Evolutionary conservation across 768 basidiomycete genomes (phyloP), one percentile per base, ranked within the genome.

Genomic region (Suillus occidentalis): DNA sequence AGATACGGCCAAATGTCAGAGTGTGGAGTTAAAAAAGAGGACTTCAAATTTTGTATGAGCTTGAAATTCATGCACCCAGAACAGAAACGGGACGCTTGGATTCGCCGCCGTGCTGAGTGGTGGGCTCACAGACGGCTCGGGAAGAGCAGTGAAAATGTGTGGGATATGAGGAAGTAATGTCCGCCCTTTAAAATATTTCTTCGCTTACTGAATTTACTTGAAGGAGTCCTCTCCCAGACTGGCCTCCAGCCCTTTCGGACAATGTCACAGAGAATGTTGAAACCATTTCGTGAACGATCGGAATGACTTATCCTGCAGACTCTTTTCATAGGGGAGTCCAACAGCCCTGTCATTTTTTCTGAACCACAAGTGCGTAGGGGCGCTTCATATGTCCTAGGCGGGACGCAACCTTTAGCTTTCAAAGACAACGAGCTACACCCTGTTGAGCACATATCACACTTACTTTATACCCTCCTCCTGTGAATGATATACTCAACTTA

Each of bases 11-110:
- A 87, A 63, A 81, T 85, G 66, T 78, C 85, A 0, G 85, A 87
- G 62, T 98, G 96, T 77, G 81, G 80, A 0, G 81, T 83, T 53
- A 95, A 97, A 74, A 83, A 89, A 73, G 89, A 94, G 64, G 95
- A 97, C 71, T 96, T 97, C 84, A 97, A 97, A 77, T 97, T 92
- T 77, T 99, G 97, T 78, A 80, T 97, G 81, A 89, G 88, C 66
- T 79, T 91, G 66, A 97, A 95, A 77, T 82, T 85, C 14, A 80
- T 92, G 76, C 84, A 89, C 61, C 87, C 88, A 18, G 94, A 95
- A 63, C 85, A 89, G 70, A 86, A 87, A 72, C 83, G 91, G 37
- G 87, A 93, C 60, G 86, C 87, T 4, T 99, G 95, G 96, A 88
- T 99, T 63, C 83, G 81, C 58, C 83, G 91, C 20, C 82, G 92